Evolutionary conservation across 768 basidiomycete genomes (phyloP).

Genomic region (Cystofilobasidium capitatum): DNA sequence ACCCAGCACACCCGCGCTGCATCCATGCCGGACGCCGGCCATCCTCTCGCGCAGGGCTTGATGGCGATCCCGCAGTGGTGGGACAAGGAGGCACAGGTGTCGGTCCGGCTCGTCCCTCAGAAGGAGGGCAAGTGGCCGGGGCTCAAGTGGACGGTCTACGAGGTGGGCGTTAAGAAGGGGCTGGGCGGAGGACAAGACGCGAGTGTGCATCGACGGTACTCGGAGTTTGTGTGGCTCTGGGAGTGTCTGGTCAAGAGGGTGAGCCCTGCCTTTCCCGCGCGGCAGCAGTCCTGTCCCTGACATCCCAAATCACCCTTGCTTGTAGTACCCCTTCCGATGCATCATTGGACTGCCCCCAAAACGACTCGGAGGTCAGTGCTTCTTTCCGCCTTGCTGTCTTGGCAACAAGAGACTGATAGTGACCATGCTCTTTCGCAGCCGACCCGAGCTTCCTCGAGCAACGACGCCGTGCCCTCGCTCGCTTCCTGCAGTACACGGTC

Average conservation of each 20-base stretch:
- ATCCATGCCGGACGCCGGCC: constrained; percentile 46
- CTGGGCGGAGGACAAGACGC: constrained; percentile 31
- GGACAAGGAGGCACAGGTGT: constrained; percentile 65
- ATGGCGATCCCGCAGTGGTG: constrained; percentile 76
- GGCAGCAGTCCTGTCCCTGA: neutral
- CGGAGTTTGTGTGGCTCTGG: constrained; percentile 84
- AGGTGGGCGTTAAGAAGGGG: constrained; percentile 65
- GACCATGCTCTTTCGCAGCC: constrained; percentile 42
- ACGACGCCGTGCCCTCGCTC: constrained; percentile 64
- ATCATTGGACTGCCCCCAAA: constrained; percentile 83
- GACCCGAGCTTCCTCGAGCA: constrained; percentile 89
- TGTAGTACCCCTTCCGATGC: constrained; percentile 65
- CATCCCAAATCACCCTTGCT: neutral
- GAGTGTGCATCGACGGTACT: constrained; percentile 74
- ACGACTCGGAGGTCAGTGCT: constrained; percentile 67
- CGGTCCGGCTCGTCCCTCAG: constrained; percentile 59
- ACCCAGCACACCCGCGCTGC: constrained; percentile 30
- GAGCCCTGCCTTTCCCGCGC: constrained; percentile 46
- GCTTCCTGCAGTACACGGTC: constrained; percentile 72
- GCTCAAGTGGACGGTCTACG: constrained; percentile 77
- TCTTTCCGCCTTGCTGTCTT: neutral
- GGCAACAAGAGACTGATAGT: constrained; percentile 19
- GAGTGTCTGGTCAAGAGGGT: constrained; percentile 60
- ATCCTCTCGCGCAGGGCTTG: constrained; percentile 31
- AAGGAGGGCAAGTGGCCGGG: constrained; percentile 79